Evolutionary conservation across 371 early-diverging fungal genomes (phyloP).

Genomic region (Mortierella sp.): DNA sequence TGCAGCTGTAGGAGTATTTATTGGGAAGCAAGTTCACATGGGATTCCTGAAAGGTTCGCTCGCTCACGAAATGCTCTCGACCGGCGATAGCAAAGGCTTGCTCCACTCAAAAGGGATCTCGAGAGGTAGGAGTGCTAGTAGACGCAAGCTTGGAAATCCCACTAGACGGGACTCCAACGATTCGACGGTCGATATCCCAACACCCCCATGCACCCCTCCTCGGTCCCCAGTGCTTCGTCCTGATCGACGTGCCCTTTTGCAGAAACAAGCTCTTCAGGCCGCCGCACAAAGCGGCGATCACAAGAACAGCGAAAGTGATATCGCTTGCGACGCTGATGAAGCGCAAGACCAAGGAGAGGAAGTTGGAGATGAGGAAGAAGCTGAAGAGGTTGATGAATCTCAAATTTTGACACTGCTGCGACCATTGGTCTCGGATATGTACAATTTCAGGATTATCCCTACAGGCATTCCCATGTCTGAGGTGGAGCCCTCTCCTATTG

Average conservation of each 20-base stretch:
- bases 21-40: slow-evolving; percentile 55
- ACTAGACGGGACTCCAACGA: not conserved
- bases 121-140: slow-evolving; percentile 2
- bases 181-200: slow-evolving; percentile 30
- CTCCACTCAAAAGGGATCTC: not conserved
- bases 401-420: slow-evolving; percentile 39
- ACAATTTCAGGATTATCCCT: slow-evolving; percentile 55
- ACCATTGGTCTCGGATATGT: slow-evolving; percentile 54
- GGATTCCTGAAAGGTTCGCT: slow-evolving; percentile 54
- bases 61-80: slow-evolving; percentile 43
- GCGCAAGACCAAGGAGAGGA: not conserved
- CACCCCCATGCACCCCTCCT: slow-evolving; percentile 53
- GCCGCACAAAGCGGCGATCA: not conserved
- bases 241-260: slow-evolving; percentile 9
- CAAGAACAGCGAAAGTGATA: not conserved
- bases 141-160: not conserved
- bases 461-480: slow-evolving; percentile 10
- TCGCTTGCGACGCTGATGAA: not conserved
- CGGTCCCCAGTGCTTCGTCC: slow-evolving; percentile 37
- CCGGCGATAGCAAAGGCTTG: slow-evolving; percentile 3
- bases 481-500: not conserved
- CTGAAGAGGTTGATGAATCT: slow-evolving; percentile 23
- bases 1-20: slow-evolving; percentile 55
- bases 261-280: slow-evolving; percentile 18
- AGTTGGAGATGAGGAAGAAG: not conserved